These are phyloP conservation scores for Elsinoe arachidis DNA, from an alignment of 2,329 filamentous ascomycete genomes.

Conservation along the genomic window DNA sequence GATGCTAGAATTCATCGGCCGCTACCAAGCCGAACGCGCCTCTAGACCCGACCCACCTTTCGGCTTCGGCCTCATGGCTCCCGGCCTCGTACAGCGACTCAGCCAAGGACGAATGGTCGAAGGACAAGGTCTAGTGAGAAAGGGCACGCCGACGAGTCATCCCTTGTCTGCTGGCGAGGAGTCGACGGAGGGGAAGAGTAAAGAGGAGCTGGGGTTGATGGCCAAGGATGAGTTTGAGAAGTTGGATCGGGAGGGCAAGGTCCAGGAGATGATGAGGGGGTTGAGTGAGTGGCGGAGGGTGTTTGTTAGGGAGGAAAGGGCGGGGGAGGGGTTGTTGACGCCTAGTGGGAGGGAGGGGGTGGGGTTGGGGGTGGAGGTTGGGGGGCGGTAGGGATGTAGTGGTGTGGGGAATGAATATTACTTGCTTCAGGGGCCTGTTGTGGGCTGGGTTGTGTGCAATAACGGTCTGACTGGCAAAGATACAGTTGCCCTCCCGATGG, in stretches of 20 bases:
- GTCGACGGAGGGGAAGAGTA: not conserved
- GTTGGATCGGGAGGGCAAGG: slow-evolving; percentile 3
- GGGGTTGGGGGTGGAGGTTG: not conserved
- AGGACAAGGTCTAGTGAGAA: not conserved
- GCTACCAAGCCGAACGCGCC: not conserved
- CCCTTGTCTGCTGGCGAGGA: not conserved
- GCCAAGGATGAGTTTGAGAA: slow-evolving; percentile 4
- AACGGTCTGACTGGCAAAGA: too few species aligned
- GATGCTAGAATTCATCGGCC: not conserved
- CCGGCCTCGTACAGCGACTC: too few species aligned
- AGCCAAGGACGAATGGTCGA: not conserved
- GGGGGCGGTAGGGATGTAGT: not conserved
- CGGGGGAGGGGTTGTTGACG: not conserved
- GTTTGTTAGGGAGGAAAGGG: not conserved
- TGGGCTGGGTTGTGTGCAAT: too few species aligned
- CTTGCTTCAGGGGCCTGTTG: not conserved
- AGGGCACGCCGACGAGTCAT: not conserved
- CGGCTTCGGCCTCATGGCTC: too few species aligned
- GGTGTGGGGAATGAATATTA: not conserved
- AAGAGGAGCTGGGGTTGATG: not conserved
- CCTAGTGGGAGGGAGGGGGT: not conserved
- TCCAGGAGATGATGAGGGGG: slow-evolving; percentile 8
- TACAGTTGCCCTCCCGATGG: too few species aligned
- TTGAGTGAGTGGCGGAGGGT: slow-evolving; percentile 4
- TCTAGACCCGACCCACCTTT: too few species aligned